These are phyloP conservation scores for Fusarium newnesense DNA, from an alignment of 2,329 filamentous ascomycete genomes.

Conservation along the genomic window DNA sequence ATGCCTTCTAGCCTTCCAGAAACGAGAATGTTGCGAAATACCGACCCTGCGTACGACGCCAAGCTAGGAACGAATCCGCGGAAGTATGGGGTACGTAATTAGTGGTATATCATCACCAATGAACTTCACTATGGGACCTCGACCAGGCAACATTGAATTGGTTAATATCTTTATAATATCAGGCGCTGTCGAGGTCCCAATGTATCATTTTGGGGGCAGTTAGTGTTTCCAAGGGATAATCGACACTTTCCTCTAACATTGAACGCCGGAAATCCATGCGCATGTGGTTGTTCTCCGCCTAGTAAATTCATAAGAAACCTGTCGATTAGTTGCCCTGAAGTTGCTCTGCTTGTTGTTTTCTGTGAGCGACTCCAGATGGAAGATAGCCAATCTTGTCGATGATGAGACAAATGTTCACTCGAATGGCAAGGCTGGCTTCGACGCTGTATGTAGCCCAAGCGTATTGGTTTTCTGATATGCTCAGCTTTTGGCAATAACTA, in stretches of 20 bases:
- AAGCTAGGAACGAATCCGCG: constrained; percentile 28
- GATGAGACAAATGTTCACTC: background rate
- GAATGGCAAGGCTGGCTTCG: background rate
- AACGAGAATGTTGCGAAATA: constrained; percentile 5
- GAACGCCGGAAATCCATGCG: background rate
- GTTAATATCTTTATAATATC: constrained; percentile 1
- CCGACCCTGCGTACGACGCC: constrained; percentile 12
- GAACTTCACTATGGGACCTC: constrained; percentile 9
- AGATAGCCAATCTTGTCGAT: background rate
- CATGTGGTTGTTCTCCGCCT: background rate
- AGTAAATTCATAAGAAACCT: background rate
- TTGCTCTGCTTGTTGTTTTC: background rate
- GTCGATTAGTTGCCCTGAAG: background rate
- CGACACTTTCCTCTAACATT: background rate
- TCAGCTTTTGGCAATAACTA: background rate
- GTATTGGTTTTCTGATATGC: background rate
- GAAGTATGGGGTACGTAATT: constrained; percentile 36
- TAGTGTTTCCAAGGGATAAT: background rate
- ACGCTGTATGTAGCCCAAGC: background rate
- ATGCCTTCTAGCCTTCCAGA: constrained; percentile 35
- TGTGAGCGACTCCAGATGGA: background rate
- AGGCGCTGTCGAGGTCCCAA: background rate
- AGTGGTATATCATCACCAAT: constrained; percentile 21
- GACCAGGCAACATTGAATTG: background rate
- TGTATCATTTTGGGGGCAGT: constrained; percentile 5